A percentile compares a stretch with the other conserved stretches of the same genome.
phyloP scores from a whole-genome alignment of 2,329 filamentous ascomycete genomes.

The Aspergillus sp. region DNA sequence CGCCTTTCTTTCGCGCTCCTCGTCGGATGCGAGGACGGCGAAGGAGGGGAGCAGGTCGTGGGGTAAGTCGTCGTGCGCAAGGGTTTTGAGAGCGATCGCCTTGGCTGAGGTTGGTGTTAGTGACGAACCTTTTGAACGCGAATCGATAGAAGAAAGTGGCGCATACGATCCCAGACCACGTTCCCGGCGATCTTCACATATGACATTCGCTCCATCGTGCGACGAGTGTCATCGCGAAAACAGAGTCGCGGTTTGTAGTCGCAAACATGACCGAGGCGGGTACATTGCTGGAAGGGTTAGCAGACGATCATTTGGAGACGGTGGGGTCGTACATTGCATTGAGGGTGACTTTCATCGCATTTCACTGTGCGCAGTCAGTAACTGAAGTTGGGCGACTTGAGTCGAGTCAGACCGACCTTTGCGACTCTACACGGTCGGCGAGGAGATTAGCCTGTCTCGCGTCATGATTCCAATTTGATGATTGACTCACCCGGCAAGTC shows the following conservation, averaged over 20 bases:
- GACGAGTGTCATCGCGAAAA: conserved; percentile 55
- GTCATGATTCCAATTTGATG: conserved; percentile 1
- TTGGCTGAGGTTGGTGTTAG: conserved; percentile 16
- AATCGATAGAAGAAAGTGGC: conserved; percentile 1
- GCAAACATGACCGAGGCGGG: conserved; percentile 55
- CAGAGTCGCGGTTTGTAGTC: conserved; percentile 58
- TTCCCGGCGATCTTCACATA: conserved; percentile 53
- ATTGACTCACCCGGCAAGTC: conserved; percentile 43
- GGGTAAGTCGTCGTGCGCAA: conserved; percentile 26
- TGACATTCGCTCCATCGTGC: conserved; percentile 52
- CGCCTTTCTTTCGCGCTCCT: conserved; percentile 59
- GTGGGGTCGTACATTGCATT: conserved; percentile 49
- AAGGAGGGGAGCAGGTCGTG: conserved; percentile 56
- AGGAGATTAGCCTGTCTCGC: conserved; percentile 2
- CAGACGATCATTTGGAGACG: too few species aligned
- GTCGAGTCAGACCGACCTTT: conserved; percentile 33
- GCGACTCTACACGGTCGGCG: conserved; percentile 31
- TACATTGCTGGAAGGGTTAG: conserved; percentile 47
- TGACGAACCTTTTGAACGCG: conserved; percentile 4
- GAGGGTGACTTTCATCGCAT: conserved; percentile 56
- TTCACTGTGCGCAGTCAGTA: conserved; percentile 42
- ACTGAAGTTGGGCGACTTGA: not conserved
- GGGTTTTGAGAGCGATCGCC: not conserved
- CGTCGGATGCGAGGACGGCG: conserved; percentile 52
- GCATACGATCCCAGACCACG: conserved; percentile 57